Conservation (phyloP, 2,329 filamentous ascomycete species). For the Colletotrichum sansevieriae region DNA sequence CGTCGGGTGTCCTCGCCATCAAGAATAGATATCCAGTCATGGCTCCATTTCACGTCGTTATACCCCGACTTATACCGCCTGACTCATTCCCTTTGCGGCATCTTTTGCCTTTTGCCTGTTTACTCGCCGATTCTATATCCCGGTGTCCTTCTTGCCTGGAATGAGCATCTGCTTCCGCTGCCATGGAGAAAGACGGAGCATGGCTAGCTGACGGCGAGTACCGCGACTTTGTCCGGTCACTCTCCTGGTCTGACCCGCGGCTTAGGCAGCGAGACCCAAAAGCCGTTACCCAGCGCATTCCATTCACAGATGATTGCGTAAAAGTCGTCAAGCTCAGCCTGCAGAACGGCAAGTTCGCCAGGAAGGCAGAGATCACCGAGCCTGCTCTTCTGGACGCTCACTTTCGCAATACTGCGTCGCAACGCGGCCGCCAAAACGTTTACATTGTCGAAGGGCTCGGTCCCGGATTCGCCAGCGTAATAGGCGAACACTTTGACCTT, state of each 20-base stretch:
- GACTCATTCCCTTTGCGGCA: not conserved
- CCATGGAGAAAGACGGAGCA: constrained; percentile 30
- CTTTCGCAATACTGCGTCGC: constrained; percentile 10
- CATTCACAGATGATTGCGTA: constrained; percentile 40
- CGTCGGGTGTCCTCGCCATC: not conserved
- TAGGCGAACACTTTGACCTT: constrained; percentile 44
- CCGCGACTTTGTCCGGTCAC: constrained; percentile 31
- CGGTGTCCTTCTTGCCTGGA: not conserved
- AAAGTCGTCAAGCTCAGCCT: constrained; percentile 41
- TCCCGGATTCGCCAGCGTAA: constrained; percentile 41
- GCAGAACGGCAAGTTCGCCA: constrained; percentile 32
- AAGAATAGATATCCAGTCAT: constrained; percentile 7
- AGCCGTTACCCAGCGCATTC: constrained; percentile 38
- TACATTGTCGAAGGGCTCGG: constrained; percentile 45
- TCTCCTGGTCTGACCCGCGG: constrained; percentile 43
- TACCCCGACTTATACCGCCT: not conserved
- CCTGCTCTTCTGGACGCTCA: constrained; percentile 19
- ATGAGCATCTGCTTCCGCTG: not conserved
- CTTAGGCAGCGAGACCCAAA: constrained; percentile 44
- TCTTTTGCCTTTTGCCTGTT: too few species aligned
- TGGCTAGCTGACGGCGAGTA: constrained; percentile 40
- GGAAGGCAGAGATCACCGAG: constrained; percentile 33
- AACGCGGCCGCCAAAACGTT: constrained; percentile 32
- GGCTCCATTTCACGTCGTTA: constrained; percentile 1
- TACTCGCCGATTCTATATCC: not conserved